Evolutionary conservation across 768 basidiomycete species (phyloP).

Genomic region (Mycena olivaceomarginata): DNA sequence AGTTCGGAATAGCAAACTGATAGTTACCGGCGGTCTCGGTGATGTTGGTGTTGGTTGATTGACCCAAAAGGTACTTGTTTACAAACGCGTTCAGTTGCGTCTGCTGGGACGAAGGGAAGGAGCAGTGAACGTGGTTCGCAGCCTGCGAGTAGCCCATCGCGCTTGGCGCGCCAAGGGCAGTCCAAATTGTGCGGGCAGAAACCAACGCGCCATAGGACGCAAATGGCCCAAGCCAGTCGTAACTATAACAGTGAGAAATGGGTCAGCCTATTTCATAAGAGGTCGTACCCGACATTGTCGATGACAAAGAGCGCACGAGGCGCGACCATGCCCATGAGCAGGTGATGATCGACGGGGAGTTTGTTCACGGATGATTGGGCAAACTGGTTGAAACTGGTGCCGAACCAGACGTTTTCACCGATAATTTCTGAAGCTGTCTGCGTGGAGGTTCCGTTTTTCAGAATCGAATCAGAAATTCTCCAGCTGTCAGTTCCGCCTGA

Average conservation of each 20-base stretch:
- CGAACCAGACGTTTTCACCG: conserved; percentile 79
- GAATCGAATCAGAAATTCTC: conserved; percentile 73
- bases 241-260: conserved; percentile 48
- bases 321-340: conserved; percentile 73
- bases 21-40: conserved; percentile 63
- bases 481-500: conserved; percentile 78
- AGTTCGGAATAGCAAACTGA: conserved; percentile 45
- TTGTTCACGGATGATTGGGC: conserved; percentile 61
- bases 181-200: conserved; percentile 69
- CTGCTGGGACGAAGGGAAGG: conserved; percentile 69
- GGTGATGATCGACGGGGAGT: conserved; percentile 78
- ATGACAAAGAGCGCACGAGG: conserved; percentile 72
- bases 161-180: conserved; percentile 68
- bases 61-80: conserved; percentile 71
- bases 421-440: conserved; percentile 78
- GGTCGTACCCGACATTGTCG: conserved; percentile 72
- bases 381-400: conserved; percentile 67
- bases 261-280: not conserved
- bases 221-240: conserved; percentile 64
- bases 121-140: conserved; percentile 74
- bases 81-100: conserved; percentile 71
- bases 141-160: conserved; percentile 73
- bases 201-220: conserved; percentile 71
- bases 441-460: conserved; percentile 62
- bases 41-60: conserved; percentile 68